Conservation (phyloP, 352 stramenopile species). For the Lagenidium giganteum region DNA sequence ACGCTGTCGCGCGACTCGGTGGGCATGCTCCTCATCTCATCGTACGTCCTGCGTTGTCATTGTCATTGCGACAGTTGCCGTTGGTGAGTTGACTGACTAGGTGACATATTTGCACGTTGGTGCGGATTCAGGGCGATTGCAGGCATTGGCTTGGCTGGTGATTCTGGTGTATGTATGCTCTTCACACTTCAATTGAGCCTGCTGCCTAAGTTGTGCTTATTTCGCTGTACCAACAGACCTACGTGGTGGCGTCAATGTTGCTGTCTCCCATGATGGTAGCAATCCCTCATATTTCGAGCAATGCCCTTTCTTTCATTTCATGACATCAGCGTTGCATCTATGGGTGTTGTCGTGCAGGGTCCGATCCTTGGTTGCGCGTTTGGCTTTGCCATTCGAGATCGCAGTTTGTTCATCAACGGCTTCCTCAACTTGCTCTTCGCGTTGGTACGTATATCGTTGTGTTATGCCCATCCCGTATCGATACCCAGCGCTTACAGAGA, state of each 20-base stretch:
- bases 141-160: constrained; percentile 71
- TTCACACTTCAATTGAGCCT: not conserved
- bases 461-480: too few relatives aligned
- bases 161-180: constrained; percentile 39
- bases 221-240: constrained; percentile 35
- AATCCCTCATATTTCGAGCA: not conserved
- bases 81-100: not conserved
- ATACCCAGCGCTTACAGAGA: too few relatives aligned
- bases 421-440: constrained; percentile 81
- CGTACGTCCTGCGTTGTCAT: constrained; percentile 28
- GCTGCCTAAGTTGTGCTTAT: not conserved
- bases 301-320: not conserved
- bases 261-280: constrained; percentile 83
- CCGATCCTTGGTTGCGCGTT: constrained; percentile 83
- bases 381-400: constrained; percentile 71
- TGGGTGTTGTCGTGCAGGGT: constrained; percentile 35
- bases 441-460: constrained; percentile 26
- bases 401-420: constrained; percentile 79
- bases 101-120: not conserved
- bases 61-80: not conserved
- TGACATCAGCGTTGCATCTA: too few relatives aligned
- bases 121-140: constrained; percentile 51
- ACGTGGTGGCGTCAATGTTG: constrained; percentile 86
- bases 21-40: constrained; percentile 83
- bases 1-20: constrained; percentile 79